Evolutionary conservation across 306 rosid species (phyloP).

Genomic region (Lotus japonicus): DNA sequence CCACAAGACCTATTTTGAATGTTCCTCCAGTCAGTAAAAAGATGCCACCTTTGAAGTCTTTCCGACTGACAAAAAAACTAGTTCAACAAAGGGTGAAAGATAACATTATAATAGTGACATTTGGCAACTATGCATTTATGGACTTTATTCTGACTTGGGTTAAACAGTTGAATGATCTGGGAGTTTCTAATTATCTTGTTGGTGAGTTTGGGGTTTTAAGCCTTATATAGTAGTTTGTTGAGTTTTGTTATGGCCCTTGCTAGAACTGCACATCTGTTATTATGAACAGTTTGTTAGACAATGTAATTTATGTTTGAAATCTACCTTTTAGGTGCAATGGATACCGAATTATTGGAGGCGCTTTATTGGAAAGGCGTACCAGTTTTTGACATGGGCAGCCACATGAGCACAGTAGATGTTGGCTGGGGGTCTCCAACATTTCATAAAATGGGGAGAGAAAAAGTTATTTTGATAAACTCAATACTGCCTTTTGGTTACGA

Average conservation of each 20-base stretch:
- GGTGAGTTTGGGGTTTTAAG: conserved; percentile 47
- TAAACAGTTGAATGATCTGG: conserved; percentile 72
- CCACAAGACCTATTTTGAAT: conserved; percentile 44
- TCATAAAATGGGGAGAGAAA: conserved; percentile 98
- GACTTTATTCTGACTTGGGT: conserved; percentile 93
- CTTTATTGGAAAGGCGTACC: conserved; percentile 93
- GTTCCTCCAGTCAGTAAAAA: conserved; percentile 39
- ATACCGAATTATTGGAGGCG: conserved; percentile 81
- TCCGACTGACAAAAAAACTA: conserved; percentile 61
- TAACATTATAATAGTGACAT: conserved; percentile 73
- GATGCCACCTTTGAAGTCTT: conserved; percentile 61
- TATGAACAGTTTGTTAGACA: conserved; percentile 3
- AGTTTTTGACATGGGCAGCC: conserved; percentile 96
- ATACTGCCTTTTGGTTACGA: conserved; percentile 77
- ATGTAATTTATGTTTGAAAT: conserved; percentile 23
- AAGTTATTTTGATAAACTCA: conserved; percentile 79
- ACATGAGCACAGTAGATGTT: conserved; percentile 91
- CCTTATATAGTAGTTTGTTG: neutral
- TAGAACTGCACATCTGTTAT: neutral
- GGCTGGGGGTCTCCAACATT: conserved; percentile 98
- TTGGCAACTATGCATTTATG: conserved; percentile 98
- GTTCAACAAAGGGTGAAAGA: conserved; percentile 76
- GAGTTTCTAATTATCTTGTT: conserved; percentile 72
- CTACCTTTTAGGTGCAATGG: conserved; percentile 86
- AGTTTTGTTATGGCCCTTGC: neutral